Base-by-base conservation (phyloP, 2,329 filamentous ascomycete species). In the Ceratocystis colombiana region DNA sequence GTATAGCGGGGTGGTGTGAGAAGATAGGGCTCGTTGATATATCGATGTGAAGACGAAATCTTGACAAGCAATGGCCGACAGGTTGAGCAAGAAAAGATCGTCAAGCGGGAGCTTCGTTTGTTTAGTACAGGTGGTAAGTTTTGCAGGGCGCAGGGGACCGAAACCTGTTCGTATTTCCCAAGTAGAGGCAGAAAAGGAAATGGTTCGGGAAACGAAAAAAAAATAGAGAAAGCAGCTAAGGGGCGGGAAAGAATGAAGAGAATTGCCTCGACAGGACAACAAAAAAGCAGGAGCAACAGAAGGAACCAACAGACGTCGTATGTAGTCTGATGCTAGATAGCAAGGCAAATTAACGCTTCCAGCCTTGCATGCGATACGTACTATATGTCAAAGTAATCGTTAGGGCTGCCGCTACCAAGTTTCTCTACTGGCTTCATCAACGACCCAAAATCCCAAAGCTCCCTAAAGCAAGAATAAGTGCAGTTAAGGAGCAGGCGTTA, bases 71-170 rank as follows among this genome's bases (percentile, higher is more conserved):
- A 53, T 53, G 48, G 48, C 48, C 22, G 15, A 28, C 22, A 2
- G 6, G 48, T 53, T 25, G 48, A 28, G 17, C n/a, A 8, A 37
- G 55, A 8, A 12, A 30, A 59, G 55, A 59, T 37, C 6, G 25
- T 15, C 25, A 20, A 59, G 25, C 6, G 33, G 30, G 28, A 33
- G 55, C 17, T 59, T 59, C 30, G 25, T 37, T 17, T 59, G 55
- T 33, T 59, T 8, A 37, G 55, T 59, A 59, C 55, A 59, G 55
- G 55, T 59, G 25, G 55, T 59, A n/a, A 20, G 55, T 59, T 59
- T 59, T 30, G 55, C 22, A 59, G 55, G n/a, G 55, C 55, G 5
- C 55, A 30, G 30, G 55, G 55, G n/a, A 59, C 30, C 55, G 55
- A 59, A 59, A 15, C 55, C 55, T 59, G 55, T 59, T 59, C 55